Conservation (phyloP, 306 rosid genomes). For the Fagus crenata region DNA sequence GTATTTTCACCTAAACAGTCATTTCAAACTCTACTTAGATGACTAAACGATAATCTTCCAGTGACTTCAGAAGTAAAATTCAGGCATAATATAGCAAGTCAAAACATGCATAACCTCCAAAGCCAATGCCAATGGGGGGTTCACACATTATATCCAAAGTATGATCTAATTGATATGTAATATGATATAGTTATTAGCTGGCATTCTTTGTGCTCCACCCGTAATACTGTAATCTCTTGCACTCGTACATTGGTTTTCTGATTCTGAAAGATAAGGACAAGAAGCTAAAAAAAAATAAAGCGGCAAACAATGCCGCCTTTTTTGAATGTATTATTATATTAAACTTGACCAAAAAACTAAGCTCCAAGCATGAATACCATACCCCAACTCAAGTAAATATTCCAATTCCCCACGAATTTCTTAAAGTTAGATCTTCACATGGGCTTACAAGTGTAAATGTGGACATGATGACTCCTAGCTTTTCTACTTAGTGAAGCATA, state of each 20-base stretch:
- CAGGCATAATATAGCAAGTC: background rate
- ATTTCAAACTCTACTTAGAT: background rate
- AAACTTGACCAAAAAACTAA: conserved; percentile 24
- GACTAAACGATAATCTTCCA: background rate
- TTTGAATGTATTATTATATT: background rate
- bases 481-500: conserved; percentile 7
- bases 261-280: background rate
- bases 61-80: background rate
- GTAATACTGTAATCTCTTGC: background rate
- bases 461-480: conserved; percentile 27
- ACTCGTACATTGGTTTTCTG: background rate
- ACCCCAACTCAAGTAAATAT: conserved; percentile 9
- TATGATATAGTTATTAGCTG: background rate
- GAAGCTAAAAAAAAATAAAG: background rate
- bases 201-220: background rate
- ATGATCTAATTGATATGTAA: background rate
- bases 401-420: conserved; percentile 36
- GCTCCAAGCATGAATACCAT: conserved; percentile 4
- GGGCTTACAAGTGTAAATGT: conserved; percentile 30
- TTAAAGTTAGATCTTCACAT: conserved; percentile 39
- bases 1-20: conserved; percentile 68
- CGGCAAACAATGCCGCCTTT: background rate
- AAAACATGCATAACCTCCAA: background rate
- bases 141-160: background rate
- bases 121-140: too few species aligned